Evolutionary conservation across 225 moss, liverwort and hornwort genomes (phyloP).

Genomic region (Asterella californica): DNA sequence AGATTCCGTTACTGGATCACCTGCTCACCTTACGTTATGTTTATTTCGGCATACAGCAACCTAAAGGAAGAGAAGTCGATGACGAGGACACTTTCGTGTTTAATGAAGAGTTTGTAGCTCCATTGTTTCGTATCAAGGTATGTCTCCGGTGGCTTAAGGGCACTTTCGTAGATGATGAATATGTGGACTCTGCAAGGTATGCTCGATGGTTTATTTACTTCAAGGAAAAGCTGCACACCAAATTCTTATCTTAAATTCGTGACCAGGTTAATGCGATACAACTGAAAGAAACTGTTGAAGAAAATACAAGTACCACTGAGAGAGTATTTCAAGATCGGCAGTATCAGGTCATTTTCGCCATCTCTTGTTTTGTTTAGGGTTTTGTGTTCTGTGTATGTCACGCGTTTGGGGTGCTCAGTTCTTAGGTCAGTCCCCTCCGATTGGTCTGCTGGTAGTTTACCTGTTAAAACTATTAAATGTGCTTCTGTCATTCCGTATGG

Average conservation of each 20-base stretch:
- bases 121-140: slow-evolving; percentile 97
- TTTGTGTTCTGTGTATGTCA: background rate
- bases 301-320: slow-evolving; percentile 95
- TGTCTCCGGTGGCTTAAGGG: background rate
- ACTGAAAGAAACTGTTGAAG: slow-evolving; percentile 96
- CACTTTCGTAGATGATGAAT: too few relatives aligned
- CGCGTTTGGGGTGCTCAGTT: background rate
- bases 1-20: background rate
- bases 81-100: slow-evolving; percentile 86
- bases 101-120: slow-evolving; percentile 94
- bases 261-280: slow-evolving; percentile 92
- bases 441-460: too few relatives aligned
- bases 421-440: background rate
- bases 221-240: background rate
- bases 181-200: too few relatives aligned
- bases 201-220: too few relatives aligned
- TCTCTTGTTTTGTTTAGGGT: background rate
- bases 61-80: slow-evolving; percentile 94
- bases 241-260: background rate
- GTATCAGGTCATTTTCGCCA: slow-evolving; percentile 55
- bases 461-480: too few relatives aligned
- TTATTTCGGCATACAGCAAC: slow-evolving; percentile 52
- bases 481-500: too few relatives aligned
- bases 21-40: background rate
- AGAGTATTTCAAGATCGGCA: slow-evolving; percentile 98